Conservation (phyloP, 805 yeast genomes). For the Ogataea saltuana region DNA sequence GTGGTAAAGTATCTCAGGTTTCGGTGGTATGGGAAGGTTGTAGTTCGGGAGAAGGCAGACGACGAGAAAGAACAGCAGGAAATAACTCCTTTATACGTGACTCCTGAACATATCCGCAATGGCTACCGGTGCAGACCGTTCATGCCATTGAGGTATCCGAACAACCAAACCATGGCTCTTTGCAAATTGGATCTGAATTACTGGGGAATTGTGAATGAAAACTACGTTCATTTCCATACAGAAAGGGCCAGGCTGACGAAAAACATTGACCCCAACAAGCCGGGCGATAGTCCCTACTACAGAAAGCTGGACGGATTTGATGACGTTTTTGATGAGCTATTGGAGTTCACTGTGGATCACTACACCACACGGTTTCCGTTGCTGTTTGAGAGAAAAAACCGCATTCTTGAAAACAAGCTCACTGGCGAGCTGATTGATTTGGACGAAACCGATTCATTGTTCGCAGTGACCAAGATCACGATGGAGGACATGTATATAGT, state of each 20-base stretch:
- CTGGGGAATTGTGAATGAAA: conserved; percentile 51
- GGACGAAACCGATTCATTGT: conserved; percentile 45
- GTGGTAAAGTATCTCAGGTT: conserved; percentile 6
- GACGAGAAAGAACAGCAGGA: conserved; percentile 6
- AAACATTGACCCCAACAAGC: conserved; percentile 37
- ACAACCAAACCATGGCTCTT: conserved; percentile 54
- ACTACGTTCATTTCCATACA: conserved; percentile 44
- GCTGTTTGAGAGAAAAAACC: conserved; percentile 39
- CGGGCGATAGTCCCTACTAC: conserved; percentile 42
- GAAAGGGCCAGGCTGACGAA: conserved; percentile 43
- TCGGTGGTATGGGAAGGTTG: neutral
- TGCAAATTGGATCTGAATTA: conserved; percentile 50
- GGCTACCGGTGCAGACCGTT: conserved; percentile 44
- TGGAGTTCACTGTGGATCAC: conserved; percentile 44
- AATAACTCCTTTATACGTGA: conserved; percentile 20
- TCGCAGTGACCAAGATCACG: conserved; percentile 46
- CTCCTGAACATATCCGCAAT: conserved; percentile 19
- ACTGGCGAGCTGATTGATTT: conserved; percentile 46
- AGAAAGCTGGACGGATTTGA: conserved; percentile 36
- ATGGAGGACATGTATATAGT: conserved; percentile 52
- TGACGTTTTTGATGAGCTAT: conserved; percentile 44
- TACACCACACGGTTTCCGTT: conserved; percentile 46
- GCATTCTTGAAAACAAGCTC: conserved; percentile 42
- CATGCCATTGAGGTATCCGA: conserved; percentile 56
- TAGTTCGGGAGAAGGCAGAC: neutral